Base-by-base conservation (phyloP, 2,329 filamentous ascomycete species). In the Colletotrichum lindemuthianum region DNA sequence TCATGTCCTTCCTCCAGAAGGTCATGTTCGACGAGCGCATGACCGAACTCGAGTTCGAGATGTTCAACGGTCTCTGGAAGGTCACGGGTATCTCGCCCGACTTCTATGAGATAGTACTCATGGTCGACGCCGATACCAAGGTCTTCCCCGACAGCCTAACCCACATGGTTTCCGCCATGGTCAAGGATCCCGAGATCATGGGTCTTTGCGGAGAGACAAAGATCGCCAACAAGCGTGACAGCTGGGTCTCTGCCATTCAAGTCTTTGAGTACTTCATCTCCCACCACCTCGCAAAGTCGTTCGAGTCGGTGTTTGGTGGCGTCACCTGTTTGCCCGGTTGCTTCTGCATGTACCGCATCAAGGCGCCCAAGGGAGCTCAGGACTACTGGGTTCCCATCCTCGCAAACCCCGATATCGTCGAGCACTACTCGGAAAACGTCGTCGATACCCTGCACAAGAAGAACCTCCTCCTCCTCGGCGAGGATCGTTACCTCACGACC, bases 271-370 rank as follows among this genome's bases (percentile, higher is more conserved):
- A 98, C 82, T 99, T 98, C 83, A 96, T 99, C 79, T 98, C 96
- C 2, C 96, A 99, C 78, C 96, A 99, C 77, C 86, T 96, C 72
- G 88, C 94, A 73, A 99, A 99, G 80, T 93, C 95, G 4, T 99
- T 99, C 79, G 96, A 99, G 78, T 97, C 94, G 1, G 92, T 97
- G 69, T 99, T 99, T 78, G 96, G 96, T 80, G 96, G 96, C 91
- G 96, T 99, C 66, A 99, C 96, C 69, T 99, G 96, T 85, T 84
- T 99, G 71, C 96, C 96, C 13, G 96, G 96, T 69, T 99, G 96
- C 84, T 99, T 99, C 89, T 97, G 93, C 85, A 99, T 99, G 96
- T 99, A 99, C 83, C 92, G 96, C 73, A 98, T 99, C 87, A 99
- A 99, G 81, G 92, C 96, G 36, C 96, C 96, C 66, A 99, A 99